phyloP scores from a whole-genome alignment of 108 stramenopile species.

The Mayamaea pseudoterrestris region DNA sequence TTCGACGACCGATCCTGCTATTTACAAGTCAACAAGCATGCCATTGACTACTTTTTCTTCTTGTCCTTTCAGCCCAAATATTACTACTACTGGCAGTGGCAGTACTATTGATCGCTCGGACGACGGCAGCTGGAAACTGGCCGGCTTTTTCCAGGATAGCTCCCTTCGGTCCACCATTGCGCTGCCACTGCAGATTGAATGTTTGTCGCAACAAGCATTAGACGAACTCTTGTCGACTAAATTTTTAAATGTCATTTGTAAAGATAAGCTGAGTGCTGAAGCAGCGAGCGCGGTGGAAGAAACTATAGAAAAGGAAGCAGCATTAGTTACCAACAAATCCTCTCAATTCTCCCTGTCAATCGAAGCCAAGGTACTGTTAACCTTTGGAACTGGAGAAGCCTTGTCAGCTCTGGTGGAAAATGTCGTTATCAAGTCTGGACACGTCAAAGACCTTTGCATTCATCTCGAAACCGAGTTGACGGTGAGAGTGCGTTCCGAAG shows the following conservation, averaged over 20 bases:
- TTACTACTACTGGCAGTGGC: too few relatives aligned
- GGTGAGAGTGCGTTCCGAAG: too few relatives aligned
- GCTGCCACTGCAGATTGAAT: slow-evolving; percentile 23
- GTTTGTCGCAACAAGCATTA: slow-evolving; percentile 14
- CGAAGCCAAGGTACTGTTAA: slow-evolving; percentile 6
- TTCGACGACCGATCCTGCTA: too few relatives aligned
- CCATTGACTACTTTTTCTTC: too few relatives aligned
- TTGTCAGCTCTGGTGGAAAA: slow-evolving; percentile 3
- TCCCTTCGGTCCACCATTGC: slow-evolving; percentile 29
- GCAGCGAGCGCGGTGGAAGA: neutral
- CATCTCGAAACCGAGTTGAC: too few relatives aligned
- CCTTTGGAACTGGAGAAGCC: slow-evolving; percentile 8
- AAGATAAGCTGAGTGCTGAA: neutral
- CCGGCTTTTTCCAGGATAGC: slow-evolving; percentile 18
- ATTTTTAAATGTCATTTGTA: neutral
- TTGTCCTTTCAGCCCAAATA: too few relatives aligned
- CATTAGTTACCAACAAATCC: too few relatives aligned
- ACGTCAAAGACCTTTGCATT: too few relatives aligned
- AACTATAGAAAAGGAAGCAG: neutral
- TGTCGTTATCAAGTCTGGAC: too few relatives aligned
- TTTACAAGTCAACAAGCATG: too few relatives aligned
- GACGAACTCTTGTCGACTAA: slow-evolving; percentile 15
- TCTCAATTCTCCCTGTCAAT: neutral
- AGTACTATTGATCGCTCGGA: too few relatives aligned
- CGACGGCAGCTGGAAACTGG: neutral